Conservation (phyloP, 305 asterid genomes). For the Nicotiana rustica region DNA sequence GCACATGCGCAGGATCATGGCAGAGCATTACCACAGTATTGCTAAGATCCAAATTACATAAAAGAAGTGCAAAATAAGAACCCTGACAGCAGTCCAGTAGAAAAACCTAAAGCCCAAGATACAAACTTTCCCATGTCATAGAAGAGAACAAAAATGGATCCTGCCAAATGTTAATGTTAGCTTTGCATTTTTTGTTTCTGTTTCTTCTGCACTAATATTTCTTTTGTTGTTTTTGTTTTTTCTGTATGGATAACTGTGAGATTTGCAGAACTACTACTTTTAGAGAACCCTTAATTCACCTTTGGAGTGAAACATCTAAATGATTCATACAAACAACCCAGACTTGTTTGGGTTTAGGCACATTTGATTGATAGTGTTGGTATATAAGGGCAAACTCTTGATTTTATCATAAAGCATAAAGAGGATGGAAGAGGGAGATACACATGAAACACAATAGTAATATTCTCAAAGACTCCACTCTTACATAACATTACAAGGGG, state of each 20-base stretch:
- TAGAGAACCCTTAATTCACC: not conserved
- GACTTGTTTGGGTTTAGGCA: not conserved
- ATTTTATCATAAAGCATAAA: too few relatives aligned
- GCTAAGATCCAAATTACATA: not conserved
- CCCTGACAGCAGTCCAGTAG: conserved; percentile 1
- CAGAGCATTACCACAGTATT: not conserved
- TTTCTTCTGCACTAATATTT: too few relatives aligned
- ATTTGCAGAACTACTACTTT: not conserved
- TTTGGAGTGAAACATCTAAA: not conserved
- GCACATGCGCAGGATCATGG: not conserved
- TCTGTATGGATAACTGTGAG: not conserved
- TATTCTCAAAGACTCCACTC: too few relatives aligned
- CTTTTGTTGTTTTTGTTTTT: too few relatives aligned
- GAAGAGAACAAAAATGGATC: conserved; percentile 24
- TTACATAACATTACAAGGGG: too few relatives aligned
- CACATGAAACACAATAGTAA: too few relatives aligned
- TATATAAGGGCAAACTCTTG: too few relatives aligned
- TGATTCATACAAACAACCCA: conserved; percentile 1
- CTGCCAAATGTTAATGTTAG: not conserved
- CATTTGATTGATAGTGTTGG: not conserved
- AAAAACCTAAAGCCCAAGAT: not conserved
- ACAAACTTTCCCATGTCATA: not conserved
- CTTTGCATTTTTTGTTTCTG: conserved; percentile 12
- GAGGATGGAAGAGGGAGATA: too few relatives aligned
- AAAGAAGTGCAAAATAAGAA: conserved; percentile 4